Conservation (phyloP, 768 basidiomycete genomes). For the Obba rivulosa region DNA sequence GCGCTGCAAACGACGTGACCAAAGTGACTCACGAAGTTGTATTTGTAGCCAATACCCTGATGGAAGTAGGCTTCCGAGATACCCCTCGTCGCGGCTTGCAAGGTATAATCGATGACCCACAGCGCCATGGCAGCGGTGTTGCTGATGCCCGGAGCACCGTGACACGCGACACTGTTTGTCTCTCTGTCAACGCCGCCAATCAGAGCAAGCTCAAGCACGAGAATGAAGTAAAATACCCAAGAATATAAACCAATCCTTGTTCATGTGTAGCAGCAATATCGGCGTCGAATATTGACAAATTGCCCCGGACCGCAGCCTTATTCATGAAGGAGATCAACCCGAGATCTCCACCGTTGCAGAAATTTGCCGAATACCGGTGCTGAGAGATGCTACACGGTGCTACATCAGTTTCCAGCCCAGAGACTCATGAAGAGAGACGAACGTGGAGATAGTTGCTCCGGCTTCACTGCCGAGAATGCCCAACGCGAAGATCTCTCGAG, state of each 20-base stretch:
- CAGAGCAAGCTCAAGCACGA: background rate
- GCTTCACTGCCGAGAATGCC: conserved; percentile 44
- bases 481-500: conserved; percentile 49
- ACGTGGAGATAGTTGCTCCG: conserved; percentile 51
- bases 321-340: conserved; percentile 62
- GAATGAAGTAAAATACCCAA: conserved; percentile 35
- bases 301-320: conserved; percentile 50
- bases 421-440: conserved; percentile 18
- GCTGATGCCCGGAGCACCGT: conserved; percentile 45
- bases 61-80: conserved; percentile 54
- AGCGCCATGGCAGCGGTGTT: conserved; percentile 60
- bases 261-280: conserved; percentile 48
- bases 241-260: conserved; percentile 48
- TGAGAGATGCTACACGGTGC: conserved; percentile 43
- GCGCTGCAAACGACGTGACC: background rate
- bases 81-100: conserved; percentile 37
- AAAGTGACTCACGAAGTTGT: conserved; percentile 41
- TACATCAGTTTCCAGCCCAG: background rate
- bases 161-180: conserved; percentile 27
- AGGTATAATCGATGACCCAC: conserved; percentile 58
- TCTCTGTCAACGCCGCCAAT: conserved; percentile 8
- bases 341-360: conserved; percentile 49
- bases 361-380: conserved; percentile 50
- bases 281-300: conserved; percentile 44
- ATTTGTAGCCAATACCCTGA: conserved; percentile 66